phyloP scores from a whole-genome alignment of 2,329 filamentous ascomycete species.

The Knoxdaviesia proteae region DNA sequence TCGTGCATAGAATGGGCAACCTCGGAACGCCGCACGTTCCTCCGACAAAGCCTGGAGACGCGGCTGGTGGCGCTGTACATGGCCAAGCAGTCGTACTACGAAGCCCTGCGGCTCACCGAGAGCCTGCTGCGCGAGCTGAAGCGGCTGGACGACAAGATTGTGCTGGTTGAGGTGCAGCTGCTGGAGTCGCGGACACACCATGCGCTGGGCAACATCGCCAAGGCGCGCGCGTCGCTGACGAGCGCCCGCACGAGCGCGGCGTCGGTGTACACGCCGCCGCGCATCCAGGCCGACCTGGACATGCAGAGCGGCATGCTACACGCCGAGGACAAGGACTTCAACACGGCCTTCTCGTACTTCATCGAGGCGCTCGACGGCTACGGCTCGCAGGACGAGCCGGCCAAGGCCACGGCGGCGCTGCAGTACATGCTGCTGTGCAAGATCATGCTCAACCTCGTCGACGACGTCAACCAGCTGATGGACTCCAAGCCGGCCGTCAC shows the following conservation, averaged over 20 bases:
- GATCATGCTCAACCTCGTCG: slow-evolving; percentile 93
- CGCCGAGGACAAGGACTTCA: slow-evolving; percentile 97
- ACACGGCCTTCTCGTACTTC: slow-evolving; percentile 96
- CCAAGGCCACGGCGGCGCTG: slow-evolving; percentile 83
- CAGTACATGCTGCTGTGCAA: slow-evolving; percentile 99
- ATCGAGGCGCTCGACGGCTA: slow-evolving; percentile 97
- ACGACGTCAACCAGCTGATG: slow-evolving; percentile 92
- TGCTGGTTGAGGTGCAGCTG: slow-evolving; percentile 92
- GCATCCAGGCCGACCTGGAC: slow-evolving; percentile 87
- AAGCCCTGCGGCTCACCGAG: slow-evolving; percentile 92
- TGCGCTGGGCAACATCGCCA: slow-evolving; percentile 86
- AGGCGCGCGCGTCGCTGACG: slow-evolving; percentile 84
- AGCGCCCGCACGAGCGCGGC: slow-evolving; percentile 87
- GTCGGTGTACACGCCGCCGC: slow-evolving; percentile 87
- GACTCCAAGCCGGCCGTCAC: slow-evolving; percentile 90
- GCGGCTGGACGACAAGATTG: slow-evolving; percentile 86
- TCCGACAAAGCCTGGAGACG: slow-evolving; percentile 94
- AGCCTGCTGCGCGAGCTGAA: slow-evolving; percentile 89
- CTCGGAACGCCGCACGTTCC: slow-evolving; percentile 80
- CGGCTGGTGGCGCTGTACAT: slow-evolving; percentile 87
- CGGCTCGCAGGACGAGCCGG: slow-evolving; percentile 71
- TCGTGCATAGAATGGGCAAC: slow-evolving; percentile 99
- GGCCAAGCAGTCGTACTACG: slow-evolving; percentile 94
- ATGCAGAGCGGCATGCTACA: slow-evolving; percentile 99
- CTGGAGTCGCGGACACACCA: slow-evolving; percentile 96